Evolutionary conservation across 495 filamentous ascomycete species (phyloP), one percentile per base, ranked within the genome.

Genomic region (Trichocladium antarcticum): DNA sequence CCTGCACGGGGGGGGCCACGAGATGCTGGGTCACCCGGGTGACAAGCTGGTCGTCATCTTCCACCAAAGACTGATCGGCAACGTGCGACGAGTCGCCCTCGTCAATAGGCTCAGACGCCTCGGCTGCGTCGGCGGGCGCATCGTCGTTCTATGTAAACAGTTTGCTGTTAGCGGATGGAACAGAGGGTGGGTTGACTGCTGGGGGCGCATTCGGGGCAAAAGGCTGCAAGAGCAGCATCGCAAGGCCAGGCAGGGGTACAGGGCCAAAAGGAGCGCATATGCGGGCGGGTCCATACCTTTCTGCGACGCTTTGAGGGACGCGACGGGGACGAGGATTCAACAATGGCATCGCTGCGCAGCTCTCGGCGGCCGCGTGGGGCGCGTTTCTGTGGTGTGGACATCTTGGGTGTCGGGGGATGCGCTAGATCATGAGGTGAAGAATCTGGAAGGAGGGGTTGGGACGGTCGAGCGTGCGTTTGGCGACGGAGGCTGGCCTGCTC

Each of bases 1-100:
- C 74, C 28, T 73, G 69, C 29, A 79, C 29, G 1, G 62, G 57
- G 10, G 83, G 71, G 31, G 79, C 67, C 43, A 71, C 68, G 37
- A 95, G 68, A 53, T 79, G 77, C 39, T 81, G 81, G 37, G 85
- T 84, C 19, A 95, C 81, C 19, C 80, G 71, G 45, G 85, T 78
- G 50, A 87, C 78, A n/a, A 85, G 57, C 47, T 74, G 69, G 39
- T 84, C 76, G 47, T 78, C 74, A 43, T 70, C 70, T 8, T 79
- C 75, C 27, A 53, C 12, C 20, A 42, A 48, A 17, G 65, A 61
- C 51, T 76, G 71, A 15, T 83, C 80, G 32, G 73, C 64, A 15
- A 65, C 58, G 37, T 67, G 59, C 34, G 63, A 67, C 21, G 69
- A 71, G 34, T 62, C 60, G 24, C 65, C 70, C 48, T 73, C 68